Evolutionary conservation across 2,329 filamentous ascomycete genomes (phyloP), one percentile per base, ranked within the genome.

Genomic region (Penicillium oxalicum): DNA sequence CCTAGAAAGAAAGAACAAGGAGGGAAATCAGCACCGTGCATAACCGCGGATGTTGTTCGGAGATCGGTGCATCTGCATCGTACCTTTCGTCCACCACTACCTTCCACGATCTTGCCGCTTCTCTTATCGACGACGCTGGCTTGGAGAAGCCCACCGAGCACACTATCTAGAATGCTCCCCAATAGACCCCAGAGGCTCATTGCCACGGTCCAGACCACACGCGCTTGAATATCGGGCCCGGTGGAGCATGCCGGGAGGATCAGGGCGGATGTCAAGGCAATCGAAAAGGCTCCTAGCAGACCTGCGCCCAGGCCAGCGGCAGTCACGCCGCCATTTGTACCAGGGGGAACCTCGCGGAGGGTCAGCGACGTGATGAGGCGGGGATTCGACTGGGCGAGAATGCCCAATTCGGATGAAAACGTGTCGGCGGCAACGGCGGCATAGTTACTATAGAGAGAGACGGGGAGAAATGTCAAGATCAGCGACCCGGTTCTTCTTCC

Each of bases 251-350:
- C 79, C 0, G 88, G 88, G 24, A 91, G 64, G 42, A 91, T 77
- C 7, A 86, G 54, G 40, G 84, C 75, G 2, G 88, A 80, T 0
- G 82, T 81, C 25, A 86, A 75, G 5, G 91, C 82, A 40, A 91
- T 76, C 48, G 78, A 70, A 35, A 86, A 78, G 8, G 88, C 84
- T 3, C 91, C 91, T 0, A 87, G 65, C 18, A 87, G 66, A 0
- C 90, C 91, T 2, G 89, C 88, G 0, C 75, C 71, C 0, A 95
- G 73, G 0, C 93, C 93, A 40, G 81, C 74, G 0, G 82, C 58
- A 0, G 89, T 94, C 7, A 98, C 88, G 12, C 91, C 93, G 29
- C 93, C 93, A 64, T 98, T 98, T 37, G 93, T 97, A 43, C 93
- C 93, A 1, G 81, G 85, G 0, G 93, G 91, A 0, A 97, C 93